Percentiles rank a stretch among this genome's conserved stretches.
phyloP scores from a whole-genome alignment of 805 yeast genomes.

The Scheffersomyces stipitis region DNA sequence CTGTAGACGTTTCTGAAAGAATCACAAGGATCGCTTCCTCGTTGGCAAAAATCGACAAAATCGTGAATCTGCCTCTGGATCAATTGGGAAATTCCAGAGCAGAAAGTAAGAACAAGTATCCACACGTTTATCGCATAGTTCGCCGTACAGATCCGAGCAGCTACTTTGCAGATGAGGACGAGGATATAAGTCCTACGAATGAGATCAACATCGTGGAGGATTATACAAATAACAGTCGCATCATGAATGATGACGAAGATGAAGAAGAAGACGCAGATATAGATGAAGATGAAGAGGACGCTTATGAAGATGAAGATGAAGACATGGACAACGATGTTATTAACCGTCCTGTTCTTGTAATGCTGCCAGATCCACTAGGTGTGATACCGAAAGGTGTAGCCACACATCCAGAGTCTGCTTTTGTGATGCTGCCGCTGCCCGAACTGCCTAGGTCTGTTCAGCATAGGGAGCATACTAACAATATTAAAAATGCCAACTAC shows the following conservation, averaged over 20 bases:
- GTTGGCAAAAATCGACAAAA: background rate
- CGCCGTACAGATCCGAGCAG: background rate
- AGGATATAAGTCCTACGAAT: background rate
- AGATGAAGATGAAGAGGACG: background rate
- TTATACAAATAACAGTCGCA: background rate
- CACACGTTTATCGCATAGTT: background rate
- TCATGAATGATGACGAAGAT: background rate
- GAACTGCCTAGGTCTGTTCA: background rate
- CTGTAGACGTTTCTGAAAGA: background rate
- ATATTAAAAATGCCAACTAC: too few species aligned
- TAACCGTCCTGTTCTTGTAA: too few species aligned
- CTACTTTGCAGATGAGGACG: background rate
- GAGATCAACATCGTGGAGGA: background rate
- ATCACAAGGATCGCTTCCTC: background rate
- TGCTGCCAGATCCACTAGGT: background rate
- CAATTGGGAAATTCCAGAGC: background rate
- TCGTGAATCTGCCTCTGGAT: background rate
- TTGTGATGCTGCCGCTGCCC: too few species aligned
- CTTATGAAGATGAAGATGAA: background rate
- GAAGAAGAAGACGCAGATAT: background rate
- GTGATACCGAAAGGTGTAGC: too few species aligned
- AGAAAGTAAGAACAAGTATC: background rate
- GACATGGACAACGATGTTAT: background rate
- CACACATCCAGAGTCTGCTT: background rate
- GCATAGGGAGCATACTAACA: too few species aligned